Evolutionary conservation across 169 alveolate species (phyloP).

Genomic region (Theileria parva): DNA sequence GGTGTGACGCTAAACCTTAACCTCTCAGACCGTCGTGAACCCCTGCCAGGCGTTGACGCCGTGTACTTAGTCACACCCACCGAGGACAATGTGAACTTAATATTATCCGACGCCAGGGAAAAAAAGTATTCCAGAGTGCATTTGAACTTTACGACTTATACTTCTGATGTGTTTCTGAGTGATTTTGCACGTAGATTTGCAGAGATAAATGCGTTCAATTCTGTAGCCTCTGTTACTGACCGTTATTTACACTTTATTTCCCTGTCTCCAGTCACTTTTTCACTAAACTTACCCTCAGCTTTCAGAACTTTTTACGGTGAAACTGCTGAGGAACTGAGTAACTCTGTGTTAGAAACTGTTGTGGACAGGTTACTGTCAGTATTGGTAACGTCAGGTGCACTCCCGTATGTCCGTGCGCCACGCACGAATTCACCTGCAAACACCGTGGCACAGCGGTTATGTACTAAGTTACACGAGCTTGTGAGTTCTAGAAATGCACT

Average conservation of each 20-base stretch:
- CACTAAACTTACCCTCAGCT: conserved; percentile 77
- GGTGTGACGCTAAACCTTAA: conserved; percentile 83
- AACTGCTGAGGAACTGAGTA: conserved; percentile 56
- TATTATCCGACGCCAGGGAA: conserved; percentile 78
- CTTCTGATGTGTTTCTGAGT: conserved; percentile 70
- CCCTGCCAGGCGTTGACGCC: conserved; percentile 86
- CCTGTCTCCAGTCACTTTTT: conserved; percentile 77
- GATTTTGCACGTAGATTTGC: conserved; percentile 79
- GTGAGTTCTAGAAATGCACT: conserved; percentile 61
- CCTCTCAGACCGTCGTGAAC: conserved; percentile 66
- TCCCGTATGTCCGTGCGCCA: conserved; percentile 81
- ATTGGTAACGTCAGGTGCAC: conserved; percentile 75
- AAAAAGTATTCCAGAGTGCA: conserved; percentile 81
- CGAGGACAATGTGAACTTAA: conserved; percentile 66
- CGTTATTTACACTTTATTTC: conserved; percentile 82
- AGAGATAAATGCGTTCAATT: conserved; percentile 73
- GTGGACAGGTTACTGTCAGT: conserved; percentile 80
- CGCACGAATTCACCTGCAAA: conserved; percentile 73
- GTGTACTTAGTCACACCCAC: conserved; percentile 74
- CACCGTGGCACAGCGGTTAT: conserved; percentile 76
- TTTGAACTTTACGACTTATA: conserved; percentile 80
- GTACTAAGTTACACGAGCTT: conserved; percentile 71
- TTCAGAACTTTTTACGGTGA: conserved; percentile 70
- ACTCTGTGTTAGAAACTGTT: conserved; percentile 58
- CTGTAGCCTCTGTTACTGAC: conserved; percentile 81